phyloP scores from a whole-genome alignment of 352 stramenopile genomes.

The Globisporangium rhizosaccharum region DNA sequence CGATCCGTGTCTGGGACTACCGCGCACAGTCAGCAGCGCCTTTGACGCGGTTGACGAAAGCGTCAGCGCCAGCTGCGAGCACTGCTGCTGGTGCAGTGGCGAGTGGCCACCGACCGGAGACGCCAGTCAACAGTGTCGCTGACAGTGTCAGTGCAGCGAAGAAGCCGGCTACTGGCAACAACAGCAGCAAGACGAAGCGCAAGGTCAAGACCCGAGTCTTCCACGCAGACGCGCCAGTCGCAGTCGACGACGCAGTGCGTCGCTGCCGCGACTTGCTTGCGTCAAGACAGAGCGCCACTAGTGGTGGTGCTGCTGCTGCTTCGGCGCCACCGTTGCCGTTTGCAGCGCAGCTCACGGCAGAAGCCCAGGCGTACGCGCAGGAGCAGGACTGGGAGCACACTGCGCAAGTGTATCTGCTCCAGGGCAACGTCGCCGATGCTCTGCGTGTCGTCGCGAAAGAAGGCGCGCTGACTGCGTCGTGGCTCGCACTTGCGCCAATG shows the following conservation, averaged over 20 bases:
- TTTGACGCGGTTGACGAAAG: background rate
- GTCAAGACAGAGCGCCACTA: background rate
- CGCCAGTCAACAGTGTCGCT: background rate
- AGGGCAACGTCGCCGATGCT: constrained; percentile 50
- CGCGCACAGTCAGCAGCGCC: constrained; percentile 16
- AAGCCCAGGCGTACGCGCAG: constrained; percentile 21
- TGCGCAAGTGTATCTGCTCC: constrained; percentile 40
- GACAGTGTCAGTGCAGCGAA: constrained; percentile 1
- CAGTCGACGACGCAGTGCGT: constrained; percentile 15
- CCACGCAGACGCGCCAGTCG: constrained; percentile 15
- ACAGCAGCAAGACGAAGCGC: constrained; percentile 17
- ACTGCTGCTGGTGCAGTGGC: background rate
- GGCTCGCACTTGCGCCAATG: constrained; percentile 69
- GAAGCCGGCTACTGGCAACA: constrained; percentile 7
- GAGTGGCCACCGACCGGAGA: background rate
- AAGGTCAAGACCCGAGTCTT: constrained; percentile 19
- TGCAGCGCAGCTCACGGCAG: constrained; percentile 2
- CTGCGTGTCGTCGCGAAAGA: constrained; percentile 53
- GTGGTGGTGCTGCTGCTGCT: too few relatives aligned
- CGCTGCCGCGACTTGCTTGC: constrained; percentile 13
- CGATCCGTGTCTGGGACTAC: constrained; percentile 57
- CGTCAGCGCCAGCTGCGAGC: background rate
- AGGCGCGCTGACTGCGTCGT: constrained; percentile 33
- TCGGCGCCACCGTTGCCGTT: background rate
- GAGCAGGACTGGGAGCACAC: constrained; percentile 47